These are phyloP conservation scores for Melampsora americana DNA, from an alignment of 1,284 basidiomycete species.

Conservation along the genomic window DNA sequence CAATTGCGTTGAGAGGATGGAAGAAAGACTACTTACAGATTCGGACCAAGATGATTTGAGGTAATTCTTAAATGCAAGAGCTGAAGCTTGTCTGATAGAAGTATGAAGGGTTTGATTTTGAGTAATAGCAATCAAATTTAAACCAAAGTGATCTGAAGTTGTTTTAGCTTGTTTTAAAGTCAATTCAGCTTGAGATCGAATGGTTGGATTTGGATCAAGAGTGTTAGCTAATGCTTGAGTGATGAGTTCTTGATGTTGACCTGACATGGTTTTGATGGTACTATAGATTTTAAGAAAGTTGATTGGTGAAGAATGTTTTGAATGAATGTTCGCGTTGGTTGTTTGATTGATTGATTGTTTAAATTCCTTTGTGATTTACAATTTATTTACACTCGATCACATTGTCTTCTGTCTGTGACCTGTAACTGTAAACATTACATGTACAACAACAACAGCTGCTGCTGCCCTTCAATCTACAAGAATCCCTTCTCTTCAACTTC, in stretches of 20 bases:
- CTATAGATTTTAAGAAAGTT: background rate
- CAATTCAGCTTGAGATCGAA: slow-evolving; percentile 32
- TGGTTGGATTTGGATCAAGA: slow-evolving; percentile 31
- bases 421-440: too few species aligned
- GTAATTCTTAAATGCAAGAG: slow-evolving; percentile 42
- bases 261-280: slow-evolving; percentile 8
- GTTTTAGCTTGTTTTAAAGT: slow-evolving; percentile 24
- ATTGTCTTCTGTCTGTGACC: too few species aligned
- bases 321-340: too few species aligned
- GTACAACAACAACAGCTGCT: too few species aligned
- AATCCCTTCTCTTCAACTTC: too few species aligned
- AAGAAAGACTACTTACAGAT: background rate
- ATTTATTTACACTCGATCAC: too few species aligned
- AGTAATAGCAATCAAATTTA: slow-evolving; percentile 29
- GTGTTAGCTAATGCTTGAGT: slow-evolving; percentile 38
- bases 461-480: too few species aligned
- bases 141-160: slow-evolving; percentile 18
- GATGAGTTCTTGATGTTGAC: slow-evolving; percentile 16
- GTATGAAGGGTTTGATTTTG: slow-evolving; percentile 10
- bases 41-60: slow-evolving; percentile 35
- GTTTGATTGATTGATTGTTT: too few species aligned
- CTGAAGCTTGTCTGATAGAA: slow-evolving; percentile 37
- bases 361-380: too few species aligned
- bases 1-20: background rate
- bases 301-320: too few species aligned